A percentile compares a stretch with the other conserved stretches of the same genome.
These are phyloP conservation scores for Pseudonitzschia multiseries DNA, from an alignment of 108 stramenopile genomes.

Conservation along the genomic window DNA sequence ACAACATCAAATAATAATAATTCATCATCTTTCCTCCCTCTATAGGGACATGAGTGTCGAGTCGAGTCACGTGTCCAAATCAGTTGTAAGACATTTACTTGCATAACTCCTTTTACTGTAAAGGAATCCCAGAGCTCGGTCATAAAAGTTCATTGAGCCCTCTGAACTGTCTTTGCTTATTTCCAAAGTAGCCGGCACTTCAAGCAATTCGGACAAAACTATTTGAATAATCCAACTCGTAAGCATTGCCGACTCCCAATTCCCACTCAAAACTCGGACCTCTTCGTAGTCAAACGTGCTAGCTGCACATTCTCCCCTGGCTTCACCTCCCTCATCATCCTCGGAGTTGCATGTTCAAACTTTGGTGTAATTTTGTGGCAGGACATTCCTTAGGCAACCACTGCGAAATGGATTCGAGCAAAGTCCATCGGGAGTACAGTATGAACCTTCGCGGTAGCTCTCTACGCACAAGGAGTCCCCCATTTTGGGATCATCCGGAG, in stretches of 20 bases:
- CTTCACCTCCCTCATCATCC: conserved; percentile 1
- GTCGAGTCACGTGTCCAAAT: too few species aligned
- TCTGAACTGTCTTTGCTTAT: conserved; percentile 10
- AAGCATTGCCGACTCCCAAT: conserved; percentile 45
- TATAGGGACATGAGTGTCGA: too few species aligned
- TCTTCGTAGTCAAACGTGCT: conserved; percentile 26
- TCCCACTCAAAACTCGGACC: conserved; percentile 27
- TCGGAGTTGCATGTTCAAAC: conserved; percentile 26
- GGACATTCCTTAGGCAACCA: conserved; percentile 34
- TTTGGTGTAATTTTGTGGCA: neutral
- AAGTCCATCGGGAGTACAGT: neutral
- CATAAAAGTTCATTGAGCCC: conserved; percentile 33
- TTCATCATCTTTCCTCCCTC: too few species aligned
- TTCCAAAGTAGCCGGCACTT: conserved; percentile 37
- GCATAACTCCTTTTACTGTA: conserved; percentile 23
- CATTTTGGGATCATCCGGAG: neutral
- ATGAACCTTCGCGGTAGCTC: conserved; percentile 8
- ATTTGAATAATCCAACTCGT: conserved; percentile 46
- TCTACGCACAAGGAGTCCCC: conserved; percentile 14
- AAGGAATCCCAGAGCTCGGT: conserved; percentile 10
- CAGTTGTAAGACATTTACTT: neutral
- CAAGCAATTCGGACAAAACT: conserved; percentile 39
- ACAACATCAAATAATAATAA: too few species aligned
- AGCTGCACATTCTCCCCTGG: neutral
- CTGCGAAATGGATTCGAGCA: conserved; percentile 44